Base-by-base conservation (phyloP, 768 basidiomycete genomes). In the Boletus reticulatus region DNA sequence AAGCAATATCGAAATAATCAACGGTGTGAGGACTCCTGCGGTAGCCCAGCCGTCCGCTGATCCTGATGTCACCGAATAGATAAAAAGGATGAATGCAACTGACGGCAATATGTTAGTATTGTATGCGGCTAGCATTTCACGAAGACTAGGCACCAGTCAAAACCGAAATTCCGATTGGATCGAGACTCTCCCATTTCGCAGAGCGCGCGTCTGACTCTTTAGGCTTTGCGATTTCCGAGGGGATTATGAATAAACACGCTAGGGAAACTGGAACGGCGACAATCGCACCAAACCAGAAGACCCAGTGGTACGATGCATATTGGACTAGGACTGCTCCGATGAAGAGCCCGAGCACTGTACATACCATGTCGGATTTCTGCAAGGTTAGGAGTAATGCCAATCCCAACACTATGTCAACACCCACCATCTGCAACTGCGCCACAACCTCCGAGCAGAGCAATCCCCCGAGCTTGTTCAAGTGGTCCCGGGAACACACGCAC, bases 401-500 rank as follows among this genome's bases (percentile, higher is more conserved):
- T 3, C 6, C 19, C 9, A 39, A 37, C 32, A 43, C 62, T 4
- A 48, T 3, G 6, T n/a, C 9, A 39, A 37, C 32, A 43, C 62
- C 5, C 34, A 71, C 80, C 73, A 62, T 80, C 79, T 14, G 78
- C 81, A 29, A 80, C 50, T 2, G 73, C 78, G 20, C 78, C 80
- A 45, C 74, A 70, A 13, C 77, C 74, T 49, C 78, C 79, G 55
- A 82, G 77, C 0, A 78, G 56, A 9, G 72, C 73, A 19, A 85
- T 73, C 10, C 80, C 83, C 24, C 71, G 72, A 43, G 80, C 74
- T 59, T 84, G 81, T 43, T 75, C 72, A 6, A 56, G 58, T 7
- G 76, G 76, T 13, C 79, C 75, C 0, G 81, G 77, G 65, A 78
- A 84, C 59, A 80, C 68, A 43, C 75, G 73, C 7, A 83, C 78